Percentiles rank a stretch among this genome's conserved stretches.
These are phyloP conservation scores for Myxozyma udenii DNA, from an alignment of 805 yeast genomes.

Conservation along the genomic window DNA sequence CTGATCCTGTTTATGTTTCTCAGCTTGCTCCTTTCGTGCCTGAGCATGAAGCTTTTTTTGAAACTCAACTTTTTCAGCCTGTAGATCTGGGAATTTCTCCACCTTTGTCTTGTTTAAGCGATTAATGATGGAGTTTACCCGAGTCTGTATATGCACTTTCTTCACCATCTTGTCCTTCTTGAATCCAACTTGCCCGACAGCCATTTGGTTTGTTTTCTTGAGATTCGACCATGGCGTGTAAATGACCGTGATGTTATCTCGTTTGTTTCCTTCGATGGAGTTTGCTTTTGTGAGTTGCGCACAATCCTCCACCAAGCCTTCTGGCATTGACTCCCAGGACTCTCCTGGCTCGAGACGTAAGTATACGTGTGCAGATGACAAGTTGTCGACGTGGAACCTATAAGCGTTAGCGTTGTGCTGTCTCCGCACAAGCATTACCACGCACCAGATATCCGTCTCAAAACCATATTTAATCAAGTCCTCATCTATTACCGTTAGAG, in stretches of 20 bases:
- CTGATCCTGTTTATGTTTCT: slow-evolving; percentile 43
- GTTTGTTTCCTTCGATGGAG: slow-evolving; percentile 71
- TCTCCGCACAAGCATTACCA: neutral
- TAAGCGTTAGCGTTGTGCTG: neutral
- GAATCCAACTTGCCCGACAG: slow-evolving; percentile 74
- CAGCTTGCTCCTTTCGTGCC: slow-evolving; percentile 40
- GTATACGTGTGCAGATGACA: slow-evolving; percentile 75
- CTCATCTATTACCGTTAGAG: slow-evolving; percentile 43
- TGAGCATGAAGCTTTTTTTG: slow-evolving; percentile 38
- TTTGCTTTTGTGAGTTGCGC: slow-evolving; percentile 75
- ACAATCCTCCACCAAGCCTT: slow-evolving; percentile 51
- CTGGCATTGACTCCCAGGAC: slow-evolving; percentile 50
- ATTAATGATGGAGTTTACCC: slow-evolving; percentile 60
- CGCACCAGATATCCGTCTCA: slow-evolving; percentile 62
- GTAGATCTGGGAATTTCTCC: slow-evolving; percentile 53
- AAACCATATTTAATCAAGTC: slow-evolving; percentile 59
- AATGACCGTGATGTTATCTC: slow-evolving; percentile 61
- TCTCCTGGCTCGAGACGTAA: slow-evolving; percentile 52
- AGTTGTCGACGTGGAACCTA: slow-evolving; percentile 69
- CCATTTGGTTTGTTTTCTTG: slow-evolving; percentile 67
- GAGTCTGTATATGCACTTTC: slow-evolving; percentile 51
- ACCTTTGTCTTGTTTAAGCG: slow-evolving; percentile 61
- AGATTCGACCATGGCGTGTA: slow-evolving; percentile 74
- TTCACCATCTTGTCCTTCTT: slow-evolving; percentile 54
- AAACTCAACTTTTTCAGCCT: slow-evolving; percentile 43